These are phyloP conservation scores for Tricholoma sp. DNA, from an alignment of 768 basidiomycete species.

Conservation along the genomic window DNA sequence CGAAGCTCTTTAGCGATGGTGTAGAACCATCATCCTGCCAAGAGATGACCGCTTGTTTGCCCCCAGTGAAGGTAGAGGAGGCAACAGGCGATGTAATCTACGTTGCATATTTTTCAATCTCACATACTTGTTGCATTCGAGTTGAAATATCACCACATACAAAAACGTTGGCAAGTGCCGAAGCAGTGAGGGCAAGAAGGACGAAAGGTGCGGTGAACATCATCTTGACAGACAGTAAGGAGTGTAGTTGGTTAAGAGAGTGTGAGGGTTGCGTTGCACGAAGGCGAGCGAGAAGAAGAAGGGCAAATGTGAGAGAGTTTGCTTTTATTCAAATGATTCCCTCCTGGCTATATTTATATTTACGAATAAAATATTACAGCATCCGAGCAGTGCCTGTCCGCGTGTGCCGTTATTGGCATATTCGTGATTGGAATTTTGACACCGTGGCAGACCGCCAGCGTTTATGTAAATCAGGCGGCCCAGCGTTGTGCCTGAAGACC, in stretches of 20 bases:
- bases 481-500: too few relatives aligned
- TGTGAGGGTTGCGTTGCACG: constrained; percentile 20
- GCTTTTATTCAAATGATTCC: constrained; percentile 5
- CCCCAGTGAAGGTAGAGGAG: constrained; percentile 41
- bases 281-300: constrained; percentile 15
- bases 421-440: too few relatives aligned
- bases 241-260: constrained; percentile 32
- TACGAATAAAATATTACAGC: too few relatives aligned
- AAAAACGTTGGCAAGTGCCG: constrained; percentile 52
- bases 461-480: too few relatives aligned
- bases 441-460: too few relatives aligned
- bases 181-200: constrained; percentile 46
- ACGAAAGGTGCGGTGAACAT: constrained; percentile 52
- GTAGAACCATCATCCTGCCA: constrained; percentile 55
- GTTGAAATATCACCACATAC: constrained; percentile 31
- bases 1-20: constrained; percentile 50
- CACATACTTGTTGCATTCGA: not conserved
- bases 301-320: constrained; percentile 8
- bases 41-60: constrained; percentile 40
- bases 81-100: constrained; percentile 58
- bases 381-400: too few relatives aligned
- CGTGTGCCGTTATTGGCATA: too few relatives aligned
- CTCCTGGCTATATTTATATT: not conserved
- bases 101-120: not conserved
- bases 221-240: constrained; percentile 23